Percentiles rank a stretch among this genome's conserved stretches.
Conservation (phyloP, 352 stramenopile species). For the Phytophthora rubi region DNA sequence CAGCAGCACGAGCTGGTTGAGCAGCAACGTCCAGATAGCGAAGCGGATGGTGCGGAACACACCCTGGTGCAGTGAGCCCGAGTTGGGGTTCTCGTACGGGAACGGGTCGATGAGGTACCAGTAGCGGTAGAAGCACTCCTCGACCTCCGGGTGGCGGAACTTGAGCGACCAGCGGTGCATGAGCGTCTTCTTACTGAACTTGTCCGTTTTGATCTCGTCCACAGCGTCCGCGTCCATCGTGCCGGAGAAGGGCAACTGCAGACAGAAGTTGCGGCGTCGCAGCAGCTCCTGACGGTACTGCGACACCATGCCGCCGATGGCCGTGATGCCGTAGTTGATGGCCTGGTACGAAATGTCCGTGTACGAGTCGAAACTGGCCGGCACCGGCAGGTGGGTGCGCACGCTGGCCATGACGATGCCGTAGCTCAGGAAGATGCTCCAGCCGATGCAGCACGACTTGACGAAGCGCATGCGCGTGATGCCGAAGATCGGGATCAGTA, state of each 20-base stretch:
- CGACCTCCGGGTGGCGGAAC: conserved; percentile 75
- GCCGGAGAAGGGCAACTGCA: conserved; percentile 77
- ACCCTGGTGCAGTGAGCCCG: conserved; percentile 68
- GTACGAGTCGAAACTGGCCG: conserved; percentile 61
- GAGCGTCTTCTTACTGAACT: conserved; percentile 74
- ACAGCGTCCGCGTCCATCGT: conserved; percentile 72
- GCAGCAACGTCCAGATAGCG: conserved; percentile 66
- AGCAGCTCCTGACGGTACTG: conserved; percentile 85
- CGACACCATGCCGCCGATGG: conserved; percentile 85
- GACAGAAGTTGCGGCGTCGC: conserved; percentile 76
- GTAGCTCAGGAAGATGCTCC: conserved; percentile 75
- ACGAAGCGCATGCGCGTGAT: conserved; percentile 86
- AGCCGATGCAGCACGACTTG: conserved; percentile 74
- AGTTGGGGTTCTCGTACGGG: conserved; percentile 85
- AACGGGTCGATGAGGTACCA: conserved; percentile 90
- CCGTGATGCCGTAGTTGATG: conserved; percentile 83
- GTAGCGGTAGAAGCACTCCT: conserved; percentile 84
- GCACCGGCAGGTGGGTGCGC: conserved; percentile 41
- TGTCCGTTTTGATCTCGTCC: conserved; percentile 66
- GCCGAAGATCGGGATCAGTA: conserved; percentile 86
- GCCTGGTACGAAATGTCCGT: conserved; percentile 84
- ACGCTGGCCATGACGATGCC: conserved; percentile 66
- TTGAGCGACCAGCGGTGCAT: conserved; percentile 74
- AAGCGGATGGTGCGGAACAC: conserved; percentile 83
- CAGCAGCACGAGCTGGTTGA: conserved; percentile 78